These are phyloP conservation scores for Agaricus subrufescens DNA, from an alignment of 768 basidiomycete genomes.

Conservation along the genomic window DNA sequence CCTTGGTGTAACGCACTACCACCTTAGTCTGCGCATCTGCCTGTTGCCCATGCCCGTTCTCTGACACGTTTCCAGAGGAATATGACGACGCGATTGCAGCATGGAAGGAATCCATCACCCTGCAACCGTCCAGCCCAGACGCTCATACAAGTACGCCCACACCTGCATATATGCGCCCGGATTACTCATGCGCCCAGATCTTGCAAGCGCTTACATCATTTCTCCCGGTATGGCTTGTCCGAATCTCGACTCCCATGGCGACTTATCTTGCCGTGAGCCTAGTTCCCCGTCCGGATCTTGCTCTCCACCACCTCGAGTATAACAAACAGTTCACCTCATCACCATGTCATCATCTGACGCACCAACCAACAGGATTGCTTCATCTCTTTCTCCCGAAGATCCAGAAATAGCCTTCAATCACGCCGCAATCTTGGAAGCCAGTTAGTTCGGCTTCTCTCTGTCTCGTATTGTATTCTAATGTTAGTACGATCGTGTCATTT, in stretches of 20 bases:
- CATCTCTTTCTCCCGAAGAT: slow-evolving; percentile 82
- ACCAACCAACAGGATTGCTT: slow-evolving; percentile 57
- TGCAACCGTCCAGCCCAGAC: slow-evolving; percentile 82
- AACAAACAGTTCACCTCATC: slow-evolving; percentile 27
- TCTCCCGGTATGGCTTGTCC: slow-evolving; percentile 38
- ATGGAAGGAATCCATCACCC: slow-evolving; percentile 80
- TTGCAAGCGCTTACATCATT: slow-evolving; percentile 87
- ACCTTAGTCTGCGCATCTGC: slow-evolving; percentile 58
- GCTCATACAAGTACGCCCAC: slow-evolving; percentile 74
- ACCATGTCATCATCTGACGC: slow-evolving; percentile 20
- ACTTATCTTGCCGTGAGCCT: slow-evolving; percentile 1
- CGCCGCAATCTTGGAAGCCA: slow-evolving; percentile 86
- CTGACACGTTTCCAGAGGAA: slow-evolving; percentile 53
- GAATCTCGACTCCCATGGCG: slow-evolving; percentile 3
- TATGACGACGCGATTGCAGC: slow-evolving; percentile 81
- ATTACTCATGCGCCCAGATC: slow-evolving; percentile 42
- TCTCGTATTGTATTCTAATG: slow-evolving; percentile 16
- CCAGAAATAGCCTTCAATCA: slow-evolving; percentile 91
- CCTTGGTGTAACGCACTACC: slow-evolving; percentile 85
- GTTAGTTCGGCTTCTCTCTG: slow-evolving; percentile 36
- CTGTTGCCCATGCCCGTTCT: neutral
- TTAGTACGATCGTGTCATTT: slow-evolving; percentile 21
- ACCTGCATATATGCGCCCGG: slow-evolving; percentile 1
- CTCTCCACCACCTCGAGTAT: slow-evolving; percentile 78
- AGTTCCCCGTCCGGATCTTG: slow-evolving; percentile 79